phyloP scores from a whole-genome alignment of 73 alveolate genomes.

The Effrenium voratum region DNA sequence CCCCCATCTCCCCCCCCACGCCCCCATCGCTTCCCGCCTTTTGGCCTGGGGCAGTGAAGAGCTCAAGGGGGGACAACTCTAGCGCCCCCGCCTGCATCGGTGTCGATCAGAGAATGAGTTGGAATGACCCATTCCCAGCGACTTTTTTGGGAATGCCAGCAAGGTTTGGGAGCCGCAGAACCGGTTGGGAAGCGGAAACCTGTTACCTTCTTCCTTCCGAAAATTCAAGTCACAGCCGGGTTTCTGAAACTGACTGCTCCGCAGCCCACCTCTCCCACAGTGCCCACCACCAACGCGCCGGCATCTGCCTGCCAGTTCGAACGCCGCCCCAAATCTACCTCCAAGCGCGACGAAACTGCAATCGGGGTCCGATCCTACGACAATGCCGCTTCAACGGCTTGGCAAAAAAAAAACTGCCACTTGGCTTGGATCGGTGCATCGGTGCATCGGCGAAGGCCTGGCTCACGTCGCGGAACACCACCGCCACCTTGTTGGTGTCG shows the following conservation, averaged over 20 bases:
- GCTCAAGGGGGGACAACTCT: constrained; percentile 74
- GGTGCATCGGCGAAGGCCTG: neutral
- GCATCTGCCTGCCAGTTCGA: constrained; percentile 47
- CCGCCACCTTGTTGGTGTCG: constrained; percentile 68
- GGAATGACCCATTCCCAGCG: too few relatives aligned
- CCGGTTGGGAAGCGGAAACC: too few relatives aligned
- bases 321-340: neutral
- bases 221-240: too few relatives aligned
- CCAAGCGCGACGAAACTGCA: too few relatives aligned
- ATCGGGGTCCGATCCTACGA: too few relatives aligned
- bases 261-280: constrained; percentile 67
- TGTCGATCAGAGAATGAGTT: too few relatives aligned
- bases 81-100: constrained; percentile 33
- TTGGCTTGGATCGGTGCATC: neutral
- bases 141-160: too few relatives aligned
- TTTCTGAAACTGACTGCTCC: too few relatives aligned
- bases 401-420: neutral
- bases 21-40: neutral
- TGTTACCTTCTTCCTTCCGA: too few relatives aligned
- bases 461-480: constrained; percentile 89
- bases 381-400: neutral
- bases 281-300: constrained; percentile 82
- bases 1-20: neutral
- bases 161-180: too few relatives aligned
- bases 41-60: constrained; percentile 90